A percentile compares a stretch with the other conserved stretches of the same genome.
Evolutionary conservation across 1,139 yeast genomes (phyloP).

Genomic region (Arxiozyma heterogenica): DNA sequence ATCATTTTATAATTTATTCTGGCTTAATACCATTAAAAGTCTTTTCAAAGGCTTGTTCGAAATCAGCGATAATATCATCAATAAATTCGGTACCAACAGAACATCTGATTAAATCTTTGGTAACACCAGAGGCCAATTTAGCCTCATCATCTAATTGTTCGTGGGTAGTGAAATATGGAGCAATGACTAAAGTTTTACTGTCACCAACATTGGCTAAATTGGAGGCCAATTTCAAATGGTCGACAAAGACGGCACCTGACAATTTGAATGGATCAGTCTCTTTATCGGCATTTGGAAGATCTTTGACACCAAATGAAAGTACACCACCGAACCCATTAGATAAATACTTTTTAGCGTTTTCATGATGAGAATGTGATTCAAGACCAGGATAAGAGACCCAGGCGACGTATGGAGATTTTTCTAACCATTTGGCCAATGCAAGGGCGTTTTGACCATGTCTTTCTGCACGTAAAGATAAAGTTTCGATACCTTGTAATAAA

Average conservation of each 20-base stretch:
- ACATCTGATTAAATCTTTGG: slow-evolving; percentile 78
- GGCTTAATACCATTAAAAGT: slow-evolving; percentile 34
- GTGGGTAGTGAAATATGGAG: slow-evolving; percentile 93
- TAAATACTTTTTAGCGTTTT: slow-evolving; percentile 72
- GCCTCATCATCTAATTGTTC: slow-evolving; percentile 81
- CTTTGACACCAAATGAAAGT: slow-evolving; percentile 80
- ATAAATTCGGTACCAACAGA: slow-evolving; percentile 85
- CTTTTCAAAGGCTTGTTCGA: slow-evolving; percentile 65
- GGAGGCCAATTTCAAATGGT: slow-evolving; percentile 70
- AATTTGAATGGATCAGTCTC: slow-evolving; percentile 52
- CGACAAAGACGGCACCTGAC: slow-evolving; percentile 77
- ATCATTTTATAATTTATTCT: slow-evolving; percentile 4
- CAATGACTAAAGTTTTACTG: slow-evolving; percentile 85
- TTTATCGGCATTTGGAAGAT: slow-evolving; percentile 37
- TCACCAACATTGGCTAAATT: slow-evolving; percentile 97
- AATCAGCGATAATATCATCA: slow-evolving; percentile 80
- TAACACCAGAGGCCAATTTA: slow-evolving; percentile 73
- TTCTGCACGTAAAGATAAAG: slow-evolving; percentile 85
- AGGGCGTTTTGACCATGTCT: slow-evolving; percentile 84
- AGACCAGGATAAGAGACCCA: slow-evolving; percentile 94
- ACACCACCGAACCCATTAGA: slow-evolving; percentile 76
- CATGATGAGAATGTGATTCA: slow-evolving; percentile 73
- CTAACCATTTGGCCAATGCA: slow-evolving; percentile 69
- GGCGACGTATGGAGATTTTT: slow-evolving; percentile 58
- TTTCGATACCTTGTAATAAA: slow-evolving; percentile 84